Evolutionary conservation across 805 yeast species (phyloP).

Genomic region (Candida broadrunensis): DNA sequence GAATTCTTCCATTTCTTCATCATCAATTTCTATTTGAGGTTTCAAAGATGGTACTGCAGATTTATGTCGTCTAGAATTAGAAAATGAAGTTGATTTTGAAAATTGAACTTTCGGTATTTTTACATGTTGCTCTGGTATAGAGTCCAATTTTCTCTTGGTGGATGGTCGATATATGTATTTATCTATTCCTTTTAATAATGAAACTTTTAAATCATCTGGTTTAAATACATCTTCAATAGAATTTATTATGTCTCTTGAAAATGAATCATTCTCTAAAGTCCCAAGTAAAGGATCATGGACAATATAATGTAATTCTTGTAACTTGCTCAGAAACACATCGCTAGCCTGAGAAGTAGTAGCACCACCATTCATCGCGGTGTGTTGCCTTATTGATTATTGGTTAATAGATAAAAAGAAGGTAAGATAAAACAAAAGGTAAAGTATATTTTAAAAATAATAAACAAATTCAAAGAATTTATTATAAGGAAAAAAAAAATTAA

Average conservation of each 20-base stretch:
- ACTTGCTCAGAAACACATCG: neutral
- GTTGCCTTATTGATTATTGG: too few relatives aligned
- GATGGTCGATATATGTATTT: constrained; percentile 7
- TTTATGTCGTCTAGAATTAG: neutral
- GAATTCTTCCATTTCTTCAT: constrained; percentile 14
- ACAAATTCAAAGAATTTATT: too few relatives aligned
- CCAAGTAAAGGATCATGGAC: neutral
- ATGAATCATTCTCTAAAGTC: neutral
- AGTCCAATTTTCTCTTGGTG: constrained; percentile 5
- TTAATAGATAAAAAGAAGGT: too few relatives aligned
- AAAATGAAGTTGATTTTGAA: neutral
- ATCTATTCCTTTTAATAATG: constrained; percentile 2
- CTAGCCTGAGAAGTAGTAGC: too few relatives aligned
- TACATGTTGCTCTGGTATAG: constrained; percentile 1
- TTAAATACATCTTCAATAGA: neutral
- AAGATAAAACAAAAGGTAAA: too few relatives aligned
- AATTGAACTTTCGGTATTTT: neutral
- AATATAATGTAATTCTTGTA: neutral
- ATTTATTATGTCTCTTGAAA: neutral
- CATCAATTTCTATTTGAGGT: constrained; percentile 7
- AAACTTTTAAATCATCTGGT: neutral
- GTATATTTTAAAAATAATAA: too few relatives aligned
- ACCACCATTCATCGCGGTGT: too few relatives aligned
- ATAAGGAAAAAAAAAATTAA: too few relatives aligned
- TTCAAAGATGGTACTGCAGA: constrained; percentile 10